Evolutionary conservation across 2,329 filamentous ascomycete species (phyloP).

Genomic region (Mariannaea sp.): DNA sequence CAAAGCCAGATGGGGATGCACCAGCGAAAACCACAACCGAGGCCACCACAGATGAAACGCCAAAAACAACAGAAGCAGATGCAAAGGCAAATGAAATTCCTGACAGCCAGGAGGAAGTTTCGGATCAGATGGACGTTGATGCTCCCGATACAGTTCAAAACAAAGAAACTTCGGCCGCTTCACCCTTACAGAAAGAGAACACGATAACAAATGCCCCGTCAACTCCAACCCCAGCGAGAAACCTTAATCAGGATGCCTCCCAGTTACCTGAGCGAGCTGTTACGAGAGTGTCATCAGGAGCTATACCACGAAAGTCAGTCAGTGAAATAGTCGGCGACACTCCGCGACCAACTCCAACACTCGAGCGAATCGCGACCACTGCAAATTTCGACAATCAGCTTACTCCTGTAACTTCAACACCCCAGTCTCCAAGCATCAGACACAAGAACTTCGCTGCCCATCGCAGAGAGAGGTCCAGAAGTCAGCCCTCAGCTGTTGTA

Average conservation of each 20-base stretch:
- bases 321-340: slow-evolving; percentile 71
- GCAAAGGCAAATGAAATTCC: slow-evolving; percentile 39
- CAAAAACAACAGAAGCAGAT: no score
- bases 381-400: slow-evolving; percentile 43
- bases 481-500: slow-evolving; percentile 74
- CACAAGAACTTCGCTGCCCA: slow-evolving; percentile 42
- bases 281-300: slow-evolving; percentile 71
- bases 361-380: slow-evolving; percentile 41
- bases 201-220: slow-evolving; percentile 17
- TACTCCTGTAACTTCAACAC: slow-evolving; percentile 50
- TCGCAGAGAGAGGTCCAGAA: slow-evolving; percentile 63
- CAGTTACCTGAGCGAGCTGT: slow-evolving; percentile 59
- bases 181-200: slow-evolving; percentile 9
- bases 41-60: no score
- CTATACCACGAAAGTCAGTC: slow-evolving; percentile 72
- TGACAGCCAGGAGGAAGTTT: slow-evolving; percentile 42
- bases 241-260: slow-evolving; percentile 27
- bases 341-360: slow-evolving; percentile 44
- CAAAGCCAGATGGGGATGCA: no score
- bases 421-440: slow-evolving; percentile 48
- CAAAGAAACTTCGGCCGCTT: slow-evolving; percentile 16
- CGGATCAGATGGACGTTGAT: slow-evolving; percentile 45
- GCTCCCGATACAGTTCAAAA: slow-evolving; percentile 29
- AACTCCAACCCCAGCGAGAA: slow-evolving; percentile 14
- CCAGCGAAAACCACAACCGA: no score